Evolutionary conservation across 75 land plant genomes (phyloP), one percentile per base, ranked within the genome.

Genomic region (Sequoiadendron giganteum): DNA sequence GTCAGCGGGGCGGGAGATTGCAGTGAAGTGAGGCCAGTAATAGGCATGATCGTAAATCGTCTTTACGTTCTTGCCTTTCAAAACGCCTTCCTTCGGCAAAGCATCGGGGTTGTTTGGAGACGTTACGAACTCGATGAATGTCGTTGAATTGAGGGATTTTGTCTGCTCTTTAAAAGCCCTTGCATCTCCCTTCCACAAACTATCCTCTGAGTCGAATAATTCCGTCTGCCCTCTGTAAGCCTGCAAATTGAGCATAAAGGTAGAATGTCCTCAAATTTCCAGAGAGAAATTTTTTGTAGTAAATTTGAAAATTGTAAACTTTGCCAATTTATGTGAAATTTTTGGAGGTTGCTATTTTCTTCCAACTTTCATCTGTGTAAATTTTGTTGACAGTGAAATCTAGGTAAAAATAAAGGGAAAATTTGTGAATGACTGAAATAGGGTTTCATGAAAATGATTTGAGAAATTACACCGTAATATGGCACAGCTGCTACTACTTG

Each of bases 81-180:
- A 75, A 58, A 84, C 92, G 38, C 91, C 87, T 48, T 89, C 16
- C 34, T 86, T 89, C 5, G 94, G 48, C 1, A 28, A 25, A 13
- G 89, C 94, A 78, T 93, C 95, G 2, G 97, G 99, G 89, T 97
- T 97, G 89, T 97, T 96, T 52, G 55, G 55, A 52, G 55, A 52
- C 11, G 55, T 52, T 52, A 52, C 16, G 55, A 52, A 14, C 16
- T 52, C 55, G 55, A 52, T 52, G 55, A 52, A 52, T 13, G 55
- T 52, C 2, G 55, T 52, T 52, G 55, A 52, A 14, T 52, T 52
- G 16, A 52, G 55, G 55, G 55, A 52, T 52, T 52, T 52, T 14
- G 55, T 52, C 13, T 85, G 11, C 43, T 65, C 2, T 49, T 42
- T 11, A 55, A 3, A 68, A 58, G 83, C 38, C 47, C n/a, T 30